Evolutionary conservation across 2,329 filamentous ascomycete species (phyloP).

Genomic region (Teratosphaeria pseudoeucalypti): DNA sequence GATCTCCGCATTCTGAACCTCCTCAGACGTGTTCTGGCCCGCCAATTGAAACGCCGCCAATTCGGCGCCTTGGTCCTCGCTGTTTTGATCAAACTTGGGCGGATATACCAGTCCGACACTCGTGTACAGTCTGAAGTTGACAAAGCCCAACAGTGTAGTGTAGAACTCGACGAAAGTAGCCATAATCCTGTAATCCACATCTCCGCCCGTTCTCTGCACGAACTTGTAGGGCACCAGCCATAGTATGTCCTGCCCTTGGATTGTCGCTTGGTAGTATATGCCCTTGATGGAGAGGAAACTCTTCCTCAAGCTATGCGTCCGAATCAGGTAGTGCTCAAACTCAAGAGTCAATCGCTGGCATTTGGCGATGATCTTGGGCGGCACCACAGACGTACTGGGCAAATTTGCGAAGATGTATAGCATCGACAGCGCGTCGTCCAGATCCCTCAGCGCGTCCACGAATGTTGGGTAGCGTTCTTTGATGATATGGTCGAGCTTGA

Average conservation of each 20-base stretch:
- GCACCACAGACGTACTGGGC: conserved; percentile 78
- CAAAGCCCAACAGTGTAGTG: conserved; percentile 86
- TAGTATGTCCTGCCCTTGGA: conserved; percentile 91
- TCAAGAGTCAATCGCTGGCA: conserved; percentile 90
- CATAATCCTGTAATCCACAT: conserved; percentile 98
- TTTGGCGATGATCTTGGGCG: conserved; percentile 87
- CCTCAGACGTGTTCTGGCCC: conserved; percentile 48
- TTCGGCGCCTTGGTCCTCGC: conserved; percentile 83
- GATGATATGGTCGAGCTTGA: conserved; percentile 92
- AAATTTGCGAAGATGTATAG: conserved; percentile 96
- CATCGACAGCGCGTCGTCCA: conserved; percentile 95
- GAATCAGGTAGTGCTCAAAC: conserved; percentile 96
- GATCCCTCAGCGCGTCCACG: conserved; percentile 80
- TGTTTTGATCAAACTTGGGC: conserved; percentile 78
- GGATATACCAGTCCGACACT: conserved; percentile 87
- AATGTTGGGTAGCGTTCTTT: conserved; percentile 98
- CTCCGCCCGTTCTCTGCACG: conserved; percentile 84
- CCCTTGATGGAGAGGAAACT: conserved; percentile 98
- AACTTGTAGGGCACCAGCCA: conserved; percentile 98
- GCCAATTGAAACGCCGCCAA: conserved; percentile 85
- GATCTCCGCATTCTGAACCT: conserved; percentile 13
- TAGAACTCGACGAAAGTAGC: conserved; percentile 98
- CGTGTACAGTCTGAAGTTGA: conserved; percentile 93
- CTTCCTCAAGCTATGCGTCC: conserved; percentile 81
- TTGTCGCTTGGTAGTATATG: conserved; percentile 97